These are phyloP conservation scores for Neocucurbitaria cava DNA, from an alignment of 2,329 filamentous ascomycete genomes.

Conservation along the genomic window DNA sequence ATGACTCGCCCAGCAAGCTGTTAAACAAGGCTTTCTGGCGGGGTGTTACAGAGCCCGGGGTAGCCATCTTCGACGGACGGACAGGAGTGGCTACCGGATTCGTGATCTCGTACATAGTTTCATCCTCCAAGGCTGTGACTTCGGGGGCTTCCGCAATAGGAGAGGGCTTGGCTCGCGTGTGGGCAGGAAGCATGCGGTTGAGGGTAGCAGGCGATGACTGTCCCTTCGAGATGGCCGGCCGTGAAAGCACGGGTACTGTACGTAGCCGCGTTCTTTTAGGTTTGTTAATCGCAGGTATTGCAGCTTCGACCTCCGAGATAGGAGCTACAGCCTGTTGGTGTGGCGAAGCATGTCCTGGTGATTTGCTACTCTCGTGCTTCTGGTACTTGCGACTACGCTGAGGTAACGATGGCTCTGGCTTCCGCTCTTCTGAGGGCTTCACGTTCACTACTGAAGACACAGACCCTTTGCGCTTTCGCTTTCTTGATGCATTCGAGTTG, in stretches of 20 bases:
- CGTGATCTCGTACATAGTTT: slow-evolving; percentile 47
- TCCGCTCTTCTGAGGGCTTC: slow-evolving; percentile 12
- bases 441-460: slow-evolving; percentile 18
- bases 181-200: slow-evolving; percentile 39
- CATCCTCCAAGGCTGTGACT: slow-evolving; percentile 29
- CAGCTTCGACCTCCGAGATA: neutral
- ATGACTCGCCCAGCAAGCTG: slow-evolving; percentile 39
- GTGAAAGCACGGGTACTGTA: slow-evolving; percentile 25
- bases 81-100: slow-evolving; percentile 29
- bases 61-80: slow-evolving; percentile 12
- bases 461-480: slow-evolving; percentile 40
- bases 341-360: slow-evolving; percentile 14
- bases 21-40: slow-evolving; percentile 45
- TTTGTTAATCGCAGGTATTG: slow-evolving; percentile 25
- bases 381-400: slow-evolving; percentile 35
- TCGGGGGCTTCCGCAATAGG: slow-evolving; percentile 19
- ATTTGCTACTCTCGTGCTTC: slow-evolving; percentile 31
- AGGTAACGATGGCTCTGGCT: slow-evolving; percentile 12
- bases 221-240: slow-evolving; percentile 29
- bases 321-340: neutral
- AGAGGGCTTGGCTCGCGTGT: slow-evolving; percentile 21
- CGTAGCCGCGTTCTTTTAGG: slow-evolving; percentile 35
- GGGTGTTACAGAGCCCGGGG: slow-evolving; percentile 44
- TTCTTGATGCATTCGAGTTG: slow-evolving; percentile 37
- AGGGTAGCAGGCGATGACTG: slow-evolving; percentile 45